Evolutionary conservation across 805 yeast genomes (phyloP), one percentile per base, ranked within the genome.

Genomic region (Sugiyamaella valdiviana): DNA sequence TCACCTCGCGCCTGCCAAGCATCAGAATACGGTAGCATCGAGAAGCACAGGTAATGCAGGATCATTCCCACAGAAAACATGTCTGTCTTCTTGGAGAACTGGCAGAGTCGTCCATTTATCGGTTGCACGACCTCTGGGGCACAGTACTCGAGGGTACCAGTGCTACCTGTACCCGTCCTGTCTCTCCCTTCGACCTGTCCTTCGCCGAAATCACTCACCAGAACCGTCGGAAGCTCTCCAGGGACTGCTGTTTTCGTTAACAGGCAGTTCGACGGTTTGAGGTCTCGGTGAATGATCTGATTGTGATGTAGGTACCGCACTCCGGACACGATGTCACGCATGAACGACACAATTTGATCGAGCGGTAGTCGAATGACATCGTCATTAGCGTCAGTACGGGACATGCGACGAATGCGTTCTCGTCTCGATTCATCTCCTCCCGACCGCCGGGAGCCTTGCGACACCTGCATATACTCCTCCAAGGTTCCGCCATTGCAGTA

Each of bases 201-300:
- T 63, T 89, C 96, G 2, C 96, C 96, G 63, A 89, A 84, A 66
- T 89, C 96, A 39, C 95, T 82, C 10, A 89, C 90, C 12, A 87
- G 71, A 1, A 86, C 77, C n/a, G 73, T 76, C 0, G 95, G 95
- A 10, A 82, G 69, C 51, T 58, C 16, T 51, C 49, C 50, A 1
- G 48, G 40, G 6, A 39, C 19, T 22, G 43, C 46, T 32, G 50
- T 49, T 3, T 58, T 55, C 1, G 70, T 49, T 43, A 89, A 66
- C 22, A 89, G 69, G 66, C 95, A 87, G 58, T 89, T 89, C 1
- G 95, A 85, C 0, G 96, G 96, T 58, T 89, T 89, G 52, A 89
- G 70, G 63, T 89, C 96, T 24, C 96, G 72, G 60, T 89, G 96
- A n/a, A 89, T 76, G 24, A 88, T 80, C 23, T 88, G 87, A 49